These are phyloP conservation scores for Alternaria longipes DNA, from an alignment of 2,329 filamentous ascomycete species.

Conservation along the genomic window DNA sequence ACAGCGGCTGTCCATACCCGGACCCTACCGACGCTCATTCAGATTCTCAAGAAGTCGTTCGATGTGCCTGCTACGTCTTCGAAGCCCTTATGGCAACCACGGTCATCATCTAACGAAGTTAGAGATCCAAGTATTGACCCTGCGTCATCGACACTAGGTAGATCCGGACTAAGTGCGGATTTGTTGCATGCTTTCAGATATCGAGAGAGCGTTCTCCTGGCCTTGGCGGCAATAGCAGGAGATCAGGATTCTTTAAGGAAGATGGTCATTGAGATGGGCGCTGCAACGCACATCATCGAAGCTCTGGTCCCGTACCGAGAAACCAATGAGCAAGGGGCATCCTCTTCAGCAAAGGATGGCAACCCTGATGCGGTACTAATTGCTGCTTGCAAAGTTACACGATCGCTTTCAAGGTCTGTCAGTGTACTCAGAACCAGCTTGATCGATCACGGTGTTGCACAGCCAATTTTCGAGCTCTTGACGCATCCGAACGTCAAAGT, in stretches of 20 bases:
- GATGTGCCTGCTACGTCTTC: conserved; percentile 63
- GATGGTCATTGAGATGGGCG: conserved; percentile 80
- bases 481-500: conserved; percentile 79
- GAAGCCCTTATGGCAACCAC: conserved; percentile 65
- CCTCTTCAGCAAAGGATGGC: conserved; percentile 64
- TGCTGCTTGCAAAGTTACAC: conserved; percentile 82
- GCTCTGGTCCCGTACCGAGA: conserved; percentile 73
- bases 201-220: conserved; percentile 78
- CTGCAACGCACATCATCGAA: conserved; percentile 82
- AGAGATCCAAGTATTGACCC: conserved; percentile 41
- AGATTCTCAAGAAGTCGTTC: conserved; percentile 72
- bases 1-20: conserved; percentile 79
- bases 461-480: conserved; percentile 79
- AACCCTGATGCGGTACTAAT: conserved; percentile 83
- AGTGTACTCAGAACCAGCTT: conserved; percentile 84
- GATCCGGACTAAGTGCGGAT: conserved; percentile 56
- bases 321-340: conserved; percentile 39
- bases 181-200: conserved; percentile 75
- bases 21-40: conserved; percentile 69
- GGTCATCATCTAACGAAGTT: conserved; percentile 34
- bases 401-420: conserved; percentile 85
- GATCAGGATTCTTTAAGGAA: conserved; percentile 87
- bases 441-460: conserved; percentile 83
- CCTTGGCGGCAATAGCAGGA: conserved; percentile 81
- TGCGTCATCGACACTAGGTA: conserved; percentile 46